Evolutionary conservation across 179 eudicot genomes (phyloP), one percentile per base, ranked within the genome.

Genomic region (Drosera spatulata): DNA sequence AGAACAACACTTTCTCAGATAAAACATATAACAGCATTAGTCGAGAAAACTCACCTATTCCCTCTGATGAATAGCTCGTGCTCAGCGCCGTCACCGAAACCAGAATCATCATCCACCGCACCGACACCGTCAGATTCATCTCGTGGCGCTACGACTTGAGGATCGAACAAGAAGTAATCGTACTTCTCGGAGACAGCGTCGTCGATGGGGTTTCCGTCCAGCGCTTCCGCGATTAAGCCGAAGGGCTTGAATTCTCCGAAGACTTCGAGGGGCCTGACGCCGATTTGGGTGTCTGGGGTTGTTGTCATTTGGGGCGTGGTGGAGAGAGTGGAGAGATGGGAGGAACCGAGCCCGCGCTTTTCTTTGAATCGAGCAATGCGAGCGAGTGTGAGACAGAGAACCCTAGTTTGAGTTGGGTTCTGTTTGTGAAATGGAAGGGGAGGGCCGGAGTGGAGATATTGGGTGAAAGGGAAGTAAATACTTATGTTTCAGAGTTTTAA

Each of bases 181-280:
- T 79, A 88, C 47, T 80, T 75, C 44, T 77, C 77, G 15, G 65
- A 6, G 53, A 67, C 71, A 69, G 33, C 33, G 33, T 74, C 60
- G 3, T 74, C 86, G 39, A 81, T 50, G 10, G 87, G 74, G 50
- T 79, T 75, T 0, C 90, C 93, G 66, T 91, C 99, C 50, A 86
- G 75, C 53, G 90, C 77, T 77, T 93, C 99, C 9, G 93, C 88
- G 41, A 85, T 71, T 42, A 93, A 44, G 13, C 99, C 96, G 64
- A 84, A 85, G 0, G 99, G 99, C 61, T 84, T 93, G 83, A 93
- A 93, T 68, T 89, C 97, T 56, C 85, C 88, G 22, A 93, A 76
- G 14, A 93, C 88, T 0, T 69, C 76, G 50, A 93, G 81, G 51
- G 71, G 77, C 60, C 95, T 80, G 45, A 67, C 85, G 51, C 85